phyloP scores from a whole-genome alignment of 2,329 filamentous ascomycete species.

The Arachnopeziza araneosa region DNA sequence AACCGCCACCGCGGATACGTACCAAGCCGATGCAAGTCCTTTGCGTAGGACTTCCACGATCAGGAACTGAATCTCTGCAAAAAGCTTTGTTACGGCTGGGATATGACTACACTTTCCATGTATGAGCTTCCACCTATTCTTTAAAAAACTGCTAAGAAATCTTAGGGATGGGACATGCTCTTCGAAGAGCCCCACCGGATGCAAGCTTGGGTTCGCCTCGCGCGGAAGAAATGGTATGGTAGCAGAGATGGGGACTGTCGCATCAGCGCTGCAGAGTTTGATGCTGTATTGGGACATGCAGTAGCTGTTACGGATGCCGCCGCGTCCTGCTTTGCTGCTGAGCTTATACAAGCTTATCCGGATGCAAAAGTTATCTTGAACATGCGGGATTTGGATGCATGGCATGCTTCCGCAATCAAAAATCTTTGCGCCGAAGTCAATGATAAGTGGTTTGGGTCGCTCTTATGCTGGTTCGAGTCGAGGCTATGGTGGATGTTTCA shows the following conservation, averaged over 20 bases:
- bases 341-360: conserved; percentile 33
- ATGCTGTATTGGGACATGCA: not conserved
- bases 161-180: not conserved
- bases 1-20: not conserved
- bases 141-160: not conserved
- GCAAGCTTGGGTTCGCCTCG: not conserved
- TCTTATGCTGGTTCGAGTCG: not conserved
- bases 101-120: not conserved
- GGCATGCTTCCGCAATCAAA: conserved; percentile 10
- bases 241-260: not conserved
- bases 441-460: not conserved
- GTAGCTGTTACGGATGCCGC: conserved; percentile 31
- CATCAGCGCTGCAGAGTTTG: not conserved
- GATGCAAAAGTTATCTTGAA: conserved; percentile 34
- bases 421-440: not conserved
- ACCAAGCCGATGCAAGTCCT: not conserved
- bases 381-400: conserved; percentile 26
- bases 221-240: not conserved
- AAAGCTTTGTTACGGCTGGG: not conserved
- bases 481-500: not conserved
- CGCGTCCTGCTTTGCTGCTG: conserved; percentile 30
- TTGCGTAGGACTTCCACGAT: not conserved
- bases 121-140: not conserved
- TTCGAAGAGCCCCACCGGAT: not conserved
- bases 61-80: not conserved